Evolutionary conservation across 2,329 filamentous ascomycete species (phyloP).

Genomic region (Bipolaris zeicola): DNA sequence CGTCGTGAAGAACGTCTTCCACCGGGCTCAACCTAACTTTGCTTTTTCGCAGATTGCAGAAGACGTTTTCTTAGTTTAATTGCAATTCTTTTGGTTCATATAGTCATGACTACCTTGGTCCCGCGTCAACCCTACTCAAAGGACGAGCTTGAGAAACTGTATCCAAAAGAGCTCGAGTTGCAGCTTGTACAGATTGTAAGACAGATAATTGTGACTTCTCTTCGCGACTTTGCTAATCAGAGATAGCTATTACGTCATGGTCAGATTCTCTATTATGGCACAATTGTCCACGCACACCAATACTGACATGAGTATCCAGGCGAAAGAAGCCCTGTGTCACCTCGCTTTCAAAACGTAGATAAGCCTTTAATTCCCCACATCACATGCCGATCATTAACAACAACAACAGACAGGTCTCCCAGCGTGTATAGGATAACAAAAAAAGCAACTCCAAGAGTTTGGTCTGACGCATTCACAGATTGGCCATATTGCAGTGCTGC

Average conservation of each 20-base stretch:
- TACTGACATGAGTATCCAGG: slow-evolving; percentile 48
- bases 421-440: slow-evolving; percentile 34
- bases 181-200: slow-evolving; percentile 84
- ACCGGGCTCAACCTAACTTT: neutral
- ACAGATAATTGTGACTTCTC: slow-evolving; percentile 3
- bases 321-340: slow-evolving; percentile 80
- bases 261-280: slow-evolving; percentile 14
- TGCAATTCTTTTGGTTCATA: neutral
- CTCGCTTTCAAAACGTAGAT: slow-evolving; percentile 80
- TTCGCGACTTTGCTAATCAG: slow-evolving; percentile 10
- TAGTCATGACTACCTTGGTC: slow-evolving; percentile 74
- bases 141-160: slow-evolving; percentile 79
- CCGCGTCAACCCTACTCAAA: slow-evolving; percentile 78
- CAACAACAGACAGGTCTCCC: slow-evolving; percentile 36
- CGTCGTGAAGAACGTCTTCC: slow-evolving; percentile 1
- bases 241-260: slow-evolving; percentile 49
- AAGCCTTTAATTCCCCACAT: slow-evolving; percentile 24
- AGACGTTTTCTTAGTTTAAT: neutral
- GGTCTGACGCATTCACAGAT: slow-evolving; percentile 48
- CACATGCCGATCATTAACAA: slow-evolving; percentile 5
- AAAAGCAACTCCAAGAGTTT: neutral
- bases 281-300: neutral
- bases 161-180: slow-evolving; percentile 78
- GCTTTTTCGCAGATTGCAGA: neutral
- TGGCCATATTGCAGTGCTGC: slow-evolving; percentile 93